These are phyloP conservation scores for Jatropha curcas DNA, from an alignment of 345 rosid species.

Conservation along the genomic window DNA sequence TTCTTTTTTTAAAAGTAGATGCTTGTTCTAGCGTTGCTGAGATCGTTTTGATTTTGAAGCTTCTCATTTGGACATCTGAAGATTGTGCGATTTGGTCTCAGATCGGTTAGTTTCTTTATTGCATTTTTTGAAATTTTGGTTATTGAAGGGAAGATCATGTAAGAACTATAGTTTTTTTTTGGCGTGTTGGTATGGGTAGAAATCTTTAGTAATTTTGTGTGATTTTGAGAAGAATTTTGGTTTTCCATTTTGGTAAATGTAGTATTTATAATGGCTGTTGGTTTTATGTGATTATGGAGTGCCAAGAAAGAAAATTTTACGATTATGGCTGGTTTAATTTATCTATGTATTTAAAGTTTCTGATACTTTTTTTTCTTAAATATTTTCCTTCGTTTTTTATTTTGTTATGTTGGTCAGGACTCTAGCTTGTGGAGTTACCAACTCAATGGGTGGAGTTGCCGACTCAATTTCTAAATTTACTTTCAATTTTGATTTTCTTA, in stretches of 20 bases:
- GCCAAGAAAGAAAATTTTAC: not conserved
- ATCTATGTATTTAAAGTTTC: no score
- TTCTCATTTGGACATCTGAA: no score
- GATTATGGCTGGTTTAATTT: not conserved
- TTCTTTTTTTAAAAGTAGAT: not conserved
- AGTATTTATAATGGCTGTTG: no score
- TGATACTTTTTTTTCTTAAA: not conserved
- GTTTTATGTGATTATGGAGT: not conserved
- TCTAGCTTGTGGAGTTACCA: not conserved
- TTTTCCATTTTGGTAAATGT: no score
- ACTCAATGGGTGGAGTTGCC: not conserved
- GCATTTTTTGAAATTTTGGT: not conserved
- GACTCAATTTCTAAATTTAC: not conserved
- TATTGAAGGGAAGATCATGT: no score
- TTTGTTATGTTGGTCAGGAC: not conserved
- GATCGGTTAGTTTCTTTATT: slow-evolving; percentile 36
- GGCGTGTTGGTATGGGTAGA: not conserved
- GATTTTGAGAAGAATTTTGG: not conserved
- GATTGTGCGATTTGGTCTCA: slow-evolving; percentile 26
- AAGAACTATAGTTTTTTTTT: not conserved
- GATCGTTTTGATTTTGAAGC: not conserved
- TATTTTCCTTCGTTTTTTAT: no score
- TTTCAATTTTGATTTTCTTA: not conserved
- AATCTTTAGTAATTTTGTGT: not conserved
- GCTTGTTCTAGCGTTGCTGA: not conserved